phyloP scores from a whole-genome alignment of 805 yeast species.

The Starmerella asiatica region DNA sequence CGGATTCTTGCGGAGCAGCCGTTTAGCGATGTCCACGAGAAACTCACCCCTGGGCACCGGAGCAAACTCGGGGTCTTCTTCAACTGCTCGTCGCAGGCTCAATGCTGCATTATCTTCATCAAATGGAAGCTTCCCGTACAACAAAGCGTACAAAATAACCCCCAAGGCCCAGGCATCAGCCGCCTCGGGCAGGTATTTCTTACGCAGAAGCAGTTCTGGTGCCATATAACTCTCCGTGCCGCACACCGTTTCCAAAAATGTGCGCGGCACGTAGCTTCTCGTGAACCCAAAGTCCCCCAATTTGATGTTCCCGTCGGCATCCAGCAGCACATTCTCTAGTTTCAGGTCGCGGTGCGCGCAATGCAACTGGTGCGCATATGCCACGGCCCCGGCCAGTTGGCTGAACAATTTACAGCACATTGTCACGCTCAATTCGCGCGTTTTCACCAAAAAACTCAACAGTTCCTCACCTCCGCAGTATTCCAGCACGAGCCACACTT shows the following conservation, averaged over 20 bases:
- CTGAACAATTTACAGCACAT: slow-evolving; percentile 27
- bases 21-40: slow-evolving; percentile 38
- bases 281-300: slow-evolving; percentile 92
- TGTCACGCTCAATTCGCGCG: slow-evolving; percentile 19
- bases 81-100: slow-evolving; percentile 47
- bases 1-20: slow-evolving; percentile 55
- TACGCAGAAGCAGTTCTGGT: slow-evolving; percentile 64
- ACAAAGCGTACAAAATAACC: slow-evolving; percentile 68
- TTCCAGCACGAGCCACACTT: slow-evolving; percentile 78
- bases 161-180: slow-evolving; percentile 91
- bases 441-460: slow-evolving; percentile 24
- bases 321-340: slow-evolving; percentile 65
- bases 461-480: slow-evolving; percentile 51
- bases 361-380: slow-evolving; percentile 62
- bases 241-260: slow-evolving; percentile 65
- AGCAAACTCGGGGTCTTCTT: slow-evolving; percentile 48
- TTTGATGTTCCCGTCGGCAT: slow-evolving; percentile 67
- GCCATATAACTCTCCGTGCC: slow-evolving; percentile 97
- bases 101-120: slow-evolving; percentile 61
- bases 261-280: slow-evolving; percentile 49
- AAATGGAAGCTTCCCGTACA: slow-evolving; percentile 83
- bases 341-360: slow-evolving; percentile 72
- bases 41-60: slow-evolving; percentile 26
- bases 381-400: slow-evolving; percentile 47
- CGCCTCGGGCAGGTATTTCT: slow-evolving; percentile 60